Base-by-base conservation (phyloP, 805 yeast genomes). In the Starmerella tilneyi region DNA sequence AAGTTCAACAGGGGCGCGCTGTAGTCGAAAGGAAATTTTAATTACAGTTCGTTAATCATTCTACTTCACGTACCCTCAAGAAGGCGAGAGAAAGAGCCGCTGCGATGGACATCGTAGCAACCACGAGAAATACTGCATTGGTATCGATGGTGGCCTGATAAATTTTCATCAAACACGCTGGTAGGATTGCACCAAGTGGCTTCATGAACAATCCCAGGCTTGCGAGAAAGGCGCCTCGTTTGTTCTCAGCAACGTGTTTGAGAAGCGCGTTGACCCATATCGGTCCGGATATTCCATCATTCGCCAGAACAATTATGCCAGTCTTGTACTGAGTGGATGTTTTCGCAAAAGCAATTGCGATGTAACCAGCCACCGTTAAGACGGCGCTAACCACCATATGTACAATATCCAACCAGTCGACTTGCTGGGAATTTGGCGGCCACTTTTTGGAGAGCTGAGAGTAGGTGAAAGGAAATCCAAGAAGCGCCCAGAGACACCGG, bases 211-310 rank as follows among this genome's bases (percentile, higher is more conserved):
- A 37, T 27, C 46, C 43, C 11, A 46, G 33, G 4, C 47, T 48
- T 1, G 46, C 51, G 39, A 48, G 40, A 20, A 48, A 48, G 19
- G 36, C 51, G 7, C 51, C 51, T n/a, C 32, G 37, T 5, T 41
- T 34, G 5, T 23, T 21, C 16, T 33, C 43, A 7, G 43, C 29
- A 7, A 48, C 51, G 26, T 48, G 45, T 27, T 48, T 48, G 20
- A 48, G 37, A 15, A 48, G 22, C 2, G 51, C 39, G 28, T 45
- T 48, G 24, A 44, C 48, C 53, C 50, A 47, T 2, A 50, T 37
- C 1, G 53, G 48, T 3, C 50, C 53, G 4, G 41, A 37, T n/a
- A 50, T 28, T 5, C 46, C 53, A 20, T 47, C 50, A 21, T 47
- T 50, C 17, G 53, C 51, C 15, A 47, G 16, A 4, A 45, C 22